Conservation (phyloP, 352 stramenopile species). For the Pythium rishiriense region DNA sequence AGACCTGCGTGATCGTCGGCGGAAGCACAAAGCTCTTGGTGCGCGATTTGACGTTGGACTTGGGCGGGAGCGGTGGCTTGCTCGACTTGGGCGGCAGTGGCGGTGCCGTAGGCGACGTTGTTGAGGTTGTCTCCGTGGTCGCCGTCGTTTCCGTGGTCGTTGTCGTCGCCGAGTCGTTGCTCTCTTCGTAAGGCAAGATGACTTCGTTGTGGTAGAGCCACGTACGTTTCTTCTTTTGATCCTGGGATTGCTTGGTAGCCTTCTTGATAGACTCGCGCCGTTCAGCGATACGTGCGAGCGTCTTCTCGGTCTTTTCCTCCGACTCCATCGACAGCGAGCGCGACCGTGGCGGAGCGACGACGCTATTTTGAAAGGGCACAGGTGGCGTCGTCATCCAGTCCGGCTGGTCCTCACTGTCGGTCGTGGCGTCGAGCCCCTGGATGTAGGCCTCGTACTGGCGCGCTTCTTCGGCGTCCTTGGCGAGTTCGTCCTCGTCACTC, state of each 20-base stretch:
- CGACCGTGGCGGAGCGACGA: neutral
- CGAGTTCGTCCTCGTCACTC: constrained; percentile 9
- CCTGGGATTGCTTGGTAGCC: neutral
- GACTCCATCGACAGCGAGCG: constrained; percentile 1
- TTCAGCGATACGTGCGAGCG: constrained; percentile 17
- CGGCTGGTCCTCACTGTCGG: neutral
- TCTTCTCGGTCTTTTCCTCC: constrained; percentile 17
- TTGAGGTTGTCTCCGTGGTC: neutral
- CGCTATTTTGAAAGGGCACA: neutral
- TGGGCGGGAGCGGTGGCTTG: constrained; percentile 13
- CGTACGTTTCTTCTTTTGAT: constrained; percentile 17
- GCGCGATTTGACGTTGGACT: neutral
- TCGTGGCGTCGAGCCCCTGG: constrained; percentile 36
- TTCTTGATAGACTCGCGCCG: constrained; percentile 14
- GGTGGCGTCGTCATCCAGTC: constrained; percentile 20
- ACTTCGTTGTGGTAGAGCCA: constrained; percentile 35
- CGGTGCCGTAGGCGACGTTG: neutral
- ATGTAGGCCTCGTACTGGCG: constrained; percentile 36
- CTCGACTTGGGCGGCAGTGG: constrained; percentile 1
- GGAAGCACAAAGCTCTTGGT: constrained; percentile 8
- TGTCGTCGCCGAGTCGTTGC: neutral
- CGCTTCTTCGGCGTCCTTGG: constrained; percentile 6
- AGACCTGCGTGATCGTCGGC: constrained; percentile 19
- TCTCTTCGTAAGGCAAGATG: constrained; percentile 27
- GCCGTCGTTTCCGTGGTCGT: neutral